phyloP scores from a whole-genome alignment of 2,329 filamentous ascomycete species.

The Lachnellula subtilissima region DNA sequence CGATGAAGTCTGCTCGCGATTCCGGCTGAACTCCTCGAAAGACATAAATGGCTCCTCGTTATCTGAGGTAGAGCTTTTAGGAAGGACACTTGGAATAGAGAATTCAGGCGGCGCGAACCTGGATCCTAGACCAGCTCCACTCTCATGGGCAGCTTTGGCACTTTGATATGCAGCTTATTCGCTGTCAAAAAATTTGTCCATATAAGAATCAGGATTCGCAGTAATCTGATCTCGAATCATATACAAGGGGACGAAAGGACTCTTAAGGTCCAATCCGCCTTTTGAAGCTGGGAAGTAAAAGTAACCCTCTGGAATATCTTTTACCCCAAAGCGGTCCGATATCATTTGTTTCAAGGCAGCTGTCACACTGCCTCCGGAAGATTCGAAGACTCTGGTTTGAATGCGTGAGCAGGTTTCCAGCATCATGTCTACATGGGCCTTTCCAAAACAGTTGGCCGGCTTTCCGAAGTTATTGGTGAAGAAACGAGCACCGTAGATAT shows the following conservation, averaged over 20 bases:
- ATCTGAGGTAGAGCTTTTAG: constrained; percentile 10
- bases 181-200: constrained; percentile 28
- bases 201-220: constrained; percentile 20
- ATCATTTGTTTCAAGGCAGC: too few species aligned
- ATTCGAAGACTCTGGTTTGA: too few species aligned
- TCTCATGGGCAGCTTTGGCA: constrained; percentile 32
- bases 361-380: too few species aligned
- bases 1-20: constrained; percentile 32
- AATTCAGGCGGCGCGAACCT: too few species aligned
- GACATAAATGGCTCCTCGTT: constrained; percentile 32
- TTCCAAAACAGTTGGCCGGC: too few species aligned
- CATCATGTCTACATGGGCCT: too few species aligned
- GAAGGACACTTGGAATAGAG: constrained; percentile 1
- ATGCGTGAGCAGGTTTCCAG: too few species aligned
- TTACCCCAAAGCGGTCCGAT: constrained; percentile 47
- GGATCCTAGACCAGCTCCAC: neutral
- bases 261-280: constrained; percentile 39
- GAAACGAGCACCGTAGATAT: too few species aligned
- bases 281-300: constrained; percentile 36
- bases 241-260: constrained; percentile 36
- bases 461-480: too few species aligned
- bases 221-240: constrained; percentile 25
- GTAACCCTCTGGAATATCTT: constrained; percentile 37
- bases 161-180: constrained; percentile 34
- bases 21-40: constrained; percentile 36